Conservation (phyloP, 2,329 filamentous ascomycete genomes). For the Mariannaea sp. region DNA sequence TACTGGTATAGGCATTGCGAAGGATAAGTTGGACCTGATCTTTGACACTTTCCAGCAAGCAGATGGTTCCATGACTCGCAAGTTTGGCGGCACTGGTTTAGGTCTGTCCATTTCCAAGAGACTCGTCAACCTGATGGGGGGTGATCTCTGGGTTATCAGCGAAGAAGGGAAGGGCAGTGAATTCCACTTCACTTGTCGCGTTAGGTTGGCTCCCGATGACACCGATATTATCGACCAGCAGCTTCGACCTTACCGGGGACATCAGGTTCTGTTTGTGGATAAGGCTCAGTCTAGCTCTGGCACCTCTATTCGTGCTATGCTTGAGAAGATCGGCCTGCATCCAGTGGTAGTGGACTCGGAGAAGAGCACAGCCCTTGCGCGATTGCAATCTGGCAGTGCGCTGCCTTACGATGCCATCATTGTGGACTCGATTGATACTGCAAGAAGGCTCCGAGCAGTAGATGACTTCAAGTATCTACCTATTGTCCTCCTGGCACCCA, state of each 20-base stretch:
- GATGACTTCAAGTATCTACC: slow-evolving; percentile 98
- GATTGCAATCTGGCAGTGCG: slow-evolving; percentile 57
- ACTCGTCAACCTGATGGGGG: slow-evolving; percentile 93
- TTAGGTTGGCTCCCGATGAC: slow-evolving; percentile 81
- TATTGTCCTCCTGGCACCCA: slow-evolving; percentile 86
- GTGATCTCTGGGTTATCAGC: slow-evolving; percentile 94
- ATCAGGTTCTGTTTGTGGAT: slow-evolving; percentile 93
- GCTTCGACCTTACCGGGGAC: slow-evolving; percentile 86
- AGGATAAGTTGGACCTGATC: slow-evolving; percentile 94
- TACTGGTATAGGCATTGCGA: slow-evolving; percentile 94
- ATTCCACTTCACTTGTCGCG: slow-evolving; percentile 95
- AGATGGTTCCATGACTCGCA: slow-evolving; percentile 92
- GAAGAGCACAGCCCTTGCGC: slow-evolving; percentile 64
- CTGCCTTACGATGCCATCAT: slow-evolving; percentile 92
- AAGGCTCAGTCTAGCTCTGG: slow-evolving; percentile 82
- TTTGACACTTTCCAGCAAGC: slow-evolving; percentile 99
- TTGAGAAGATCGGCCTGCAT: slow-evolving; percentile 76
- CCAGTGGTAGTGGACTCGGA: slow-evolving; percentile 85
- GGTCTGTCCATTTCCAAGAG: slow-evolving; percentile 95
- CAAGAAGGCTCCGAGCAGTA: slow-evolving; percentile 80
- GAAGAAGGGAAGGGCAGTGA: slow-evolving; percentile 88
- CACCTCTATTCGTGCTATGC: slow-evolving; percentile 76
- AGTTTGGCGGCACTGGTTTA: slow-evolving; percentile 93
- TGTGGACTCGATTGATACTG: slow-evolving; percentile 90
- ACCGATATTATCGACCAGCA: slow-evolving; percentile 79